These are phyloP conservation scores for Ambrosia hybrid DNA, from an alignment of 140 eudicot species.

Conservation along the genomic window DNA sequence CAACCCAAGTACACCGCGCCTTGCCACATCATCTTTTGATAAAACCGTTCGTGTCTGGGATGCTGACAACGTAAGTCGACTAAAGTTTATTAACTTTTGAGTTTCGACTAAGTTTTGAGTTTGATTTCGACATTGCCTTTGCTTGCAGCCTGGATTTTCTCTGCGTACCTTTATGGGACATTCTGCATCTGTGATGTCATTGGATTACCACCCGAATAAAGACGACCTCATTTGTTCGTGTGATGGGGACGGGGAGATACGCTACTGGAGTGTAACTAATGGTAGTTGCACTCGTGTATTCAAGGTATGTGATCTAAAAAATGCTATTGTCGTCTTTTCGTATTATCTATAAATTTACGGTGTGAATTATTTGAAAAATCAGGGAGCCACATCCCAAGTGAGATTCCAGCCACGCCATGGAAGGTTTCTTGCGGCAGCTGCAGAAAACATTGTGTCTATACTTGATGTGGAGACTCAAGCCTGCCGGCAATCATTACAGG, in stretches of 20 bases:
- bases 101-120: too few relatives aligned
- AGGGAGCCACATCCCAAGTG: constrained; percentile 86
- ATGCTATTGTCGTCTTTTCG: background rate
- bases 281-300: constrained; percentile 81
- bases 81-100: background rate
- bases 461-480: constrained; percentile 88
- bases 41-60: constrained; percentile 99
- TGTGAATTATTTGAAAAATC: constrained; percentile 11
- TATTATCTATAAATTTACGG: background rate
- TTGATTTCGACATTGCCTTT: constrained; percentile 6
- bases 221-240: constrained; percentile 95
- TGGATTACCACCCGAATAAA: constrained; percentile 92
- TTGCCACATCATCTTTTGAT: constrained; percentile 96
- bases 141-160: constrained; percentile 81
- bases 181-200: constrained; percentile 83
- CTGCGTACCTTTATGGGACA: constrained; percentile 92
- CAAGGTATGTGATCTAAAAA: constrained; percentile 46
- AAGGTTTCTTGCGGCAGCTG: constrained; percentile 94
- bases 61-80: constrained; percentile 77
- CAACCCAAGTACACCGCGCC: constrained; percentile 96
- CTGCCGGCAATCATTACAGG: constrained; percentile 67
- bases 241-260: constrained; percentile 94
- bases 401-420: constrained; percentile 96
- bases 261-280: constrained; percentile 83
- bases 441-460: constrained; percentile 87